Evolutionary conservation across 23 red algal genomes (phyloP).

Genomic region (Gracilaria gracilis): DNA sequence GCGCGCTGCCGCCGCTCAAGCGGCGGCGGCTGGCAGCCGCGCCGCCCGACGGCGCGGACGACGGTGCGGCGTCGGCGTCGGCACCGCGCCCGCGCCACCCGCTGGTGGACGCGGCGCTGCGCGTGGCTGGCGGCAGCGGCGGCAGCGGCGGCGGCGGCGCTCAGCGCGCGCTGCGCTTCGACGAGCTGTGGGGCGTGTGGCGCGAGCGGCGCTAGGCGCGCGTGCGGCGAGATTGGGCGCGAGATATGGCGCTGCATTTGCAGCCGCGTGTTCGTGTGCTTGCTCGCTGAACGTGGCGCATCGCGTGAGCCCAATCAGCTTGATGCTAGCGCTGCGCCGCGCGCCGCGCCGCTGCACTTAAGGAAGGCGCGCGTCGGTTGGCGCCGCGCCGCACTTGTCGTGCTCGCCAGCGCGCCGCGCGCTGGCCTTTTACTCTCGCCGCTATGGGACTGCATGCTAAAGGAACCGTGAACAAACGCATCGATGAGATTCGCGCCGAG

Average conservation of each 20-base stretch:
- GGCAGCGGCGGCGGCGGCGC: not conserved
- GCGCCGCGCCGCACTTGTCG: too few relatives aligned
- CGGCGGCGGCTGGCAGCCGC: not conserved
- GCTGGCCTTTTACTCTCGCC: too few relatives aligned
- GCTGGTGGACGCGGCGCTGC: conserved; percentile 13
- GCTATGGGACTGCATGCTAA: conserved; percentile 26
- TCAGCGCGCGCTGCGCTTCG: too few relatives aligned
- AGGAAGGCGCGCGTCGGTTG: too few relatives aligned
- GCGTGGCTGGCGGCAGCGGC: not conserved
- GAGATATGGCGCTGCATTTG: not conserved
- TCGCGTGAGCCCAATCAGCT: not conserved
- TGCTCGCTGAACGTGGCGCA: not conserved
- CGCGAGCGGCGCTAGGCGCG: not conserved
- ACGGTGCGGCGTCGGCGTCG: not conserved
- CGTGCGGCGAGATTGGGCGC: not conserved
- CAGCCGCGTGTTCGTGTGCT: not conserved
- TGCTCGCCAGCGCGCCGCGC: too few relatives aligned
- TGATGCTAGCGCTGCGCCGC: too few relatives aligned
- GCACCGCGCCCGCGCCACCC: not conserved
- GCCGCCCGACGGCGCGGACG: too few relatives aligned
- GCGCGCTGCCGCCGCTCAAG: not conserved
- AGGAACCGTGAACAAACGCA: conserved; percentile 37
- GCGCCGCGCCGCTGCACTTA: too few relatives aligned
- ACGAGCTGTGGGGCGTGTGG: conserved; percentile 8
- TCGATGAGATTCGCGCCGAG: conserved; percentile 32